Base-by-base conservation (phyloP, 129 eudicot species). In the Heracleum sosnowskyi region DNA sequence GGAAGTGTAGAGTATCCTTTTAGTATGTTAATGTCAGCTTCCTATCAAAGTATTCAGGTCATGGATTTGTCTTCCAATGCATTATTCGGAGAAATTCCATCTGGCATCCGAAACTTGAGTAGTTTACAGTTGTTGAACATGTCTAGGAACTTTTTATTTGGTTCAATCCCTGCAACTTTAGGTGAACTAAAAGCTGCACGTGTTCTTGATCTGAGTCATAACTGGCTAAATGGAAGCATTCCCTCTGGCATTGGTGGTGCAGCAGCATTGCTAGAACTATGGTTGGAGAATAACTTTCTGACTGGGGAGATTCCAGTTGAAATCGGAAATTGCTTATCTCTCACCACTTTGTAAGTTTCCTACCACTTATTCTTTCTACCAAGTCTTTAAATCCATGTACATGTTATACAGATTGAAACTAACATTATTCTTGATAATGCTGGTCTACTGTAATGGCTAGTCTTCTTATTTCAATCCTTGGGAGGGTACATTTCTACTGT, bases 61-160 rank as follows among this genome's bases (percentile, higher is more conserved):
- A 81, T 94, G 85, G 98, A 95, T 87, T 87, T 94, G 40, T 95
- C 98, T 12, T 90, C 85, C 2, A 95, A 95, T 78, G 82, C 82
- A 40, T 87, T 95, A 64, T 84, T 92, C 11, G 98, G 97, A 24
- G 85, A 53, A 72, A 84, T 95, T 37, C 87, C 97, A 15, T 76
- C 76, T 5, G 69, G 76, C 20, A 73, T 88, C 39, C 92, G 91
- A 49, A 89, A 87, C 79, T 91, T 95, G 55, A 86, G 87, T 64
- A 83, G 86, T 26, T 85, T 95, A 88, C 81, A 78, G 81, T 35
- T 79, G 60, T 83, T 95, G 88, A 90, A 95, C 76, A 63, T 91
- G 84, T 95, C 98, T 0, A 22, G 85, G 24, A 95, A 91, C 83
- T 77, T 71, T 78, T 76, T 95, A 6, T 24, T 49, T 2, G 98